Base-by-base conservation (phyloP, 2,329 filamentous ascomycete species). In the Cercospora nicotianae region DNA sequence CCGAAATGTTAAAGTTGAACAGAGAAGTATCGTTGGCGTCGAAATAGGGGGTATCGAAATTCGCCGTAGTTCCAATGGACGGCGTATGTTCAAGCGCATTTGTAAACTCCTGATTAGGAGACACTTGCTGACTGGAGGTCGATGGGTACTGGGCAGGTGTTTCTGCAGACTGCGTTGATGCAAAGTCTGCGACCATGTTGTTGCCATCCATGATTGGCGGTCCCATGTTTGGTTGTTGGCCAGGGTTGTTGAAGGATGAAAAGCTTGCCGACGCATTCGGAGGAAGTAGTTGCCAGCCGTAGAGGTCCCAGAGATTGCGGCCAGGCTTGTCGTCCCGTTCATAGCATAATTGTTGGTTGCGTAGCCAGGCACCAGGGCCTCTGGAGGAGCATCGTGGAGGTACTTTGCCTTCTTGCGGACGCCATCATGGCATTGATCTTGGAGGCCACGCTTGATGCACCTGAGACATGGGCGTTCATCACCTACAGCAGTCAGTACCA, bases 371-470 rank as follows among this genome's bases (percentile, higher is more conserved):
- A 94, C 87, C 70, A 97, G 84, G 57, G 93, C 93, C 78, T 96
- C 93, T 63, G 93, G 89, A 39, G 94, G 94, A 28, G 94, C 93
- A 85, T 98, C 95, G 77, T 98, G 94, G 66, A 99, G 91, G 80
- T 99, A 99, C 80, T 99, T 99, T 63, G 95, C 95, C 85, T 98
- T 99, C 81, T 99, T 99, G 71, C 95, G 91, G 62, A 98, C 93
- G 64, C 95, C 95, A 78, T 99, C 95, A 79, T 97, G 93, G 77
- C 95, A 99, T 69, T 89, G 89, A 78, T 97, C 93, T 75, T 93
- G 91, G 23, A 98, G 87, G 57, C 93, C 92, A 75, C 95, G 90
- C 81, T 97, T 97, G 74, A 98, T 93, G 79, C 95, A 99, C 76
- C 95, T 87, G 77, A 93, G 89, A 79, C 95, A 99, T 63, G 95